Base-by-base conservation (phyloP, 257 asterid genomes). In the Ligustrum vulgare region DNA sequence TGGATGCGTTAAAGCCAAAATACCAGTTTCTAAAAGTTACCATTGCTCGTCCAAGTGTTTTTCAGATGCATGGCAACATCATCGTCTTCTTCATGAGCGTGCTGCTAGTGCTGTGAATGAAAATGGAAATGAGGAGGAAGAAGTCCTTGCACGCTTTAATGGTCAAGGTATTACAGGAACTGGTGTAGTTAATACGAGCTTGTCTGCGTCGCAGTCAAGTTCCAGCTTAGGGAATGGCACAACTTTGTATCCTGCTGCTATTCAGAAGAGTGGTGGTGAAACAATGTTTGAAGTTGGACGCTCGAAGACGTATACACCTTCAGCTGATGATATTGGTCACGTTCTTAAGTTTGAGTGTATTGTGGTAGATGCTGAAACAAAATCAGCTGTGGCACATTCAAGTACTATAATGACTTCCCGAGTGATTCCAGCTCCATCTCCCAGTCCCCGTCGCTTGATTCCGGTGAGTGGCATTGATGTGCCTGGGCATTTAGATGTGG, bases 351-450 rank as follows among this genome's bases (percentile, higher is more conserved):
- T 93, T 82, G 99, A 95, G 84, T 95, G 99, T 80, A 86, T 89
- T 74, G 92, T 95, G 64, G 82, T 88, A 13, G 94, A 93, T 75
- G 94, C 82, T 15, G 94, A 91, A 78, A 84, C 94, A 9, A 90
- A 87, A 71, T 78, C 78, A 72, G 32, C 85, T 9, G 90, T 90
- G 75, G 99, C 97, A 43, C 88, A 88, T 76, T 73, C 88, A 41
- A 91, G 77, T 80, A 84, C 96, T 34, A 74, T 95, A 63, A 77
- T 85, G 64, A 95, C 99, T 25, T 90, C 97, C 35, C 97, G 96
- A 67, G 99, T 95, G 75, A 95, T 95, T 80, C 98, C 99, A 23
- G 98, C 99, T 25, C 99, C 99, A 10, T 86, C 92, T 33, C 99
- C 99, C 39, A 87, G 90, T 66, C 99, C 99, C 0, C 91, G 98